Conservation (phyloP, 2,329 filamentous ascomycete genomes). For the Fusarium mexicanum region DNA sequence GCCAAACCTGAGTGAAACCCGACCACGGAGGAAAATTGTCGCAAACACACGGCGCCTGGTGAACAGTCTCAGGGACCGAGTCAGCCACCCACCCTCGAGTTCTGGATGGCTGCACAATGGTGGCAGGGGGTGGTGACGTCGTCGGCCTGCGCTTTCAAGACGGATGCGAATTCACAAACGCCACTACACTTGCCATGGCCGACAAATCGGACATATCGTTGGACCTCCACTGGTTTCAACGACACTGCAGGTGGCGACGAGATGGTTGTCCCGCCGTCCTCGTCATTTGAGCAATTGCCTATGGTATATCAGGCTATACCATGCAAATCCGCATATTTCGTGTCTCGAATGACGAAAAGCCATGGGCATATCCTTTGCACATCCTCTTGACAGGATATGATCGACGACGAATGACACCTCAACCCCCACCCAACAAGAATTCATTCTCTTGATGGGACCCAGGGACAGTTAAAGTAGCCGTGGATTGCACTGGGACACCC, state of each 20-base stretch:
- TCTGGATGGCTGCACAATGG: slow-evolving; percentile 11
- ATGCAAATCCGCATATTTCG: slow-evolving; percentile 8
- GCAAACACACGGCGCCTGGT: slow-evolving; percentile 14
- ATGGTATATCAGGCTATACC: background rate
- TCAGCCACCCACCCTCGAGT: slow-evolving; percentile 17
- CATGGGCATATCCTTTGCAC: slow-evolving; percentile 9
- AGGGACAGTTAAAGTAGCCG: slow-evolving; percentile 11
- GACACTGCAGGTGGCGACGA: background rate
- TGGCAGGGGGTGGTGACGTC: slow-evolving; percentile 33
- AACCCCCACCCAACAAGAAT: slow-evolving; percentile 24
- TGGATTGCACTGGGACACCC: background rate
- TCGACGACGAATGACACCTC: slow-evolving; percentile 33
- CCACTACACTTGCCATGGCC: slow-evolving; percentile 23
- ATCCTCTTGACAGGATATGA: slow-evolving; percentile 34
- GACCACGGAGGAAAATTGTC: slow-evolving; percentile 11
- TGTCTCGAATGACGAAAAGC: slow-evolving; percentile 18
- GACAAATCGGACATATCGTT: slow-evolving; percentile 9
- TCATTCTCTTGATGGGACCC: slow-evolving; percentile 9
- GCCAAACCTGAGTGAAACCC: slow-evolving; percentile 13
- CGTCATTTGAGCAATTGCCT: background rate
- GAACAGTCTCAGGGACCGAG: slow-evolving; percentile 23
- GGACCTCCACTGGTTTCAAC: slow-evolving; percentile 2
- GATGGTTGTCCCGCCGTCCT: background rate
- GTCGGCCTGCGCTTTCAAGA: slow-evolving; percentile 21
- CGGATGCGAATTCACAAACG: slow-evolving; percentile 29